Base-by-base conservation (phyloP, 306 rosid genomes). In the Quercus bicolor region DNA sequence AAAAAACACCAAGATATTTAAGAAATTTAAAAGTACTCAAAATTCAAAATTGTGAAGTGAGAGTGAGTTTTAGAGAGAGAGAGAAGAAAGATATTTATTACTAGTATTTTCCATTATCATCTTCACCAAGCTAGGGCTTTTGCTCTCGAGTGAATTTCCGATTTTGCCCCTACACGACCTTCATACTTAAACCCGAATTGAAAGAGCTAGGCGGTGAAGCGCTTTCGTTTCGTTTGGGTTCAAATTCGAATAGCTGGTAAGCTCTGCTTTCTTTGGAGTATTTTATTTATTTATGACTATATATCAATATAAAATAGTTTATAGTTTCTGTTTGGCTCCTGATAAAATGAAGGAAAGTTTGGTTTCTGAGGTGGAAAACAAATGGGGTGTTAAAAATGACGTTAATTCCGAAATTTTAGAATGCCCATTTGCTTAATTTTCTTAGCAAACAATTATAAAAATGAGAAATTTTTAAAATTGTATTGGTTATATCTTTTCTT, bases 51-150 rank as follows among this genome's bases (percentile, higher is more conserved):
- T 61, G 33, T 33, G 64, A 71, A 72, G 69, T 23, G 65, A 59
- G 65, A 59, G 5, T 0, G n/a, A 10, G 78, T 15, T 0, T 31
- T 6, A 56, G 69, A 43, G 61, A 4, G n/a, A 31, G 43, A 1
- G 76, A 29, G 28, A 3, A 13, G n/a, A 71, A 75, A 55, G 72
- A 83, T 79, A 71, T 55, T 53, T 83, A 10, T 40, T 40, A 40
- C 45, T 8, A 40, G 12, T 48, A 6, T 21, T 54, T 68, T 69
- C 66, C 76, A 28, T 29, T 26, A 12, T 26, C 68, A 26, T 61
- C 68, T 61, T 64, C 64, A 71, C 26, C 62, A 40, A 8, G 45
- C 45, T 72, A 69, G 87, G 79, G 79, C 70, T 77, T 75, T 75
- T 82, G 73, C 59, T 78, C 74, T 79, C 53, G 75, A n/a, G 33